Conservation (phyloP, 1,284 basidiomycete genomes). For the Phaffia rhodozyma region DNA sequence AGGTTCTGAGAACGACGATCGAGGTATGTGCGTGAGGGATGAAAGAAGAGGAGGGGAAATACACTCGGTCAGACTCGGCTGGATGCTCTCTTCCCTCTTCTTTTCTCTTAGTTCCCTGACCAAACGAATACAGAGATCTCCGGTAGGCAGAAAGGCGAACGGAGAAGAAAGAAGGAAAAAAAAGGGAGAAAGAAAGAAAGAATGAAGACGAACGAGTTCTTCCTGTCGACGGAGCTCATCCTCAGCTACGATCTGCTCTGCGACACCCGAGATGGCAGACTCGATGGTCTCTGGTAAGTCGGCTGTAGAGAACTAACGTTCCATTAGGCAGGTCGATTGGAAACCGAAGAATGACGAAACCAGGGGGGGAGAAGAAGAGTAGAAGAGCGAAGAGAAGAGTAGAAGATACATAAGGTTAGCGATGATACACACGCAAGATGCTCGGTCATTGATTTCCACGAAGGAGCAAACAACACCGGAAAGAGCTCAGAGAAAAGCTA, state of each 20-base stretch:
- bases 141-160: not conserved
- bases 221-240: constrained; percentile 72
- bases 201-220: constrained; percentile 56
- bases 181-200: not conserved
- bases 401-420: not conserved
- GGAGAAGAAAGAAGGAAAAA: not conserved
- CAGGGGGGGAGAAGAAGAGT: not conserved
- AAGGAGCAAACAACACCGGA: not conserved
- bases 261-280: constrained; percentile 67
- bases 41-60: not conserved
- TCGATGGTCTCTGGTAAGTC: constrained; percentile 73
- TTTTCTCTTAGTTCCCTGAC: too few species aligned
- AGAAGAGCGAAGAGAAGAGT: not conserved
- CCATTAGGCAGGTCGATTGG: constrained; percentile 17
- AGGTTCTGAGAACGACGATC: constrained; percentile 52
- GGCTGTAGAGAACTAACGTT: constrained; percentile 31
- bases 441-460: constrained; percentile 29
- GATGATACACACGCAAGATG: constrained; percentile 5
- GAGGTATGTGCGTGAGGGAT: not conserved
- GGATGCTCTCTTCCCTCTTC: not conserved
- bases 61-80: not conserved
- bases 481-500: not conserved
- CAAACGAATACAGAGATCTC: too few species aligned
- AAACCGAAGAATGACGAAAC: constrained; percentile 19
- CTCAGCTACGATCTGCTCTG: constrained; percentile 68